Evolutionary conservation across 1,139 yeast species (phyloP), one percentile per base, ranked within the genome.

Genomic region (Geotrichum klebahnii): DNA sequence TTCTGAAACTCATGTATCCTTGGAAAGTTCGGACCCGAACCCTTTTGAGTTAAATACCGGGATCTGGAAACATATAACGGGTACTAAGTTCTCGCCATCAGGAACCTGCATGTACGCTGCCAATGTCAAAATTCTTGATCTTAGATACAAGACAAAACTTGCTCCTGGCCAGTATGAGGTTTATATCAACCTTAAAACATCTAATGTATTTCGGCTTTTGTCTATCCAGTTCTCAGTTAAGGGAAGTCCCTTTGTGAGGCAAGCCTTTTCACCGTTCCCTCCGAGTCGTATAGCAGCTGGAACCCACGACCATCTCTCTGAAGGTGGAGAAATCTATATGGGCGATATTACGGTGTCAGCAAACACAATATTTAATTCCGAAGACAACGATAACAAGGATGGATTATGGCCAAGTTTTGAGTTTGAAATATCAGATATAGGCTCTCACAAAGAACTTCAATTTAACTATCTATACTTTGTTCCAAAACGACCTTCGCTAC

Each of bases 41-140:
- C 3, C 16, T 42, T 52, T 32, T 36, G 53, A 24, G 20, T 23
- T 42, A 10, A 23, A 45, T n/a, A 34, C 34, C 5, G 61, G 61
- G 6, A 42, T 45, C 6, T 59, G 58, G 63, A 51, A 57, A 35
- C 50, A 48, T 19, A 50, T 57, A 10, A 51, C 54, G 8, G 61
- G 60, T 2, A 57, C 57, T 32, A 56, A 59, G 6, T 56, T 24
- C 3, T 16, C 47, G 2, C 37, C 46, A 3, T 16, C 46, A 5
- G 67, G 65, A n/a, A 46, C 55, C 9, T 55, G 61, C 9, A 35
- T 63, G 34, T 52, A 55, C 33, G 66, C 66, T 12, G 51, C 62
- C 34, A 61, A 60, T 45, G 67, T 63, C 6, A 54, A 55, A 9
- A 53, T 54, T 43, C 54, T 61, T 20, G 56, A 58, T 32, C 54